Evolutionary conservation across 208 protist species (phyloP).

Genomic region (Acanthamoeba healyi): DNA sequence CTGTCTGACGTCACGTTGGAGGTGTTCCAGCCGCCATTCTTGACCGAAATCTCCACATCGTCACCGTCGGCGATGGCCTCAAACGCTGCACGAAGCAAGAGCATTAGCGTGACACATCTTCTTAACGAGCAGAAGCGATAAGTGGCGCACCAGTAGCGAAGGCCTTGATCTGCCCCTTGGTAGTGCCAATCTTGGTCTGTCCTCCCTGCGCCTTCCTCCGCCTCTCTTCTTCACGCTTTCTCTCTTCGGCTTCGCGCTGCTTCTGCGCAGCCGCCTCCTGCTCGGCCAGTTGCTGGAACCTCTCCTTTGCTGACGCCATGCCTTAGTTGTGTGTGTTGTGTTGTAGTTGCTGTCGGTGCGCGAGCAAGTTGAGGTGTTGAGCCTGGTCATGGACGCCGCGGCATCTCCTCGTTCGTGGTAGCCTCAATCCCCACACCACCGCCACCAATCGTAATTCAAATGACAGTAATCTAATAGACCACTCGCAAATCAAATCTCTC

Average conservation of each 20-base stretch:
- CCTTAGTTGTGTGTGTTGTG: background rate
- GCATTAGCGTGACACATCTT: background rate
- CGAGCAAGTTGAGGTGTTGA: no score
- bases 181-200: conserved; percentile 60
- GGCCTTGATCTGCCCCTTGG: conserved; percentile 63
- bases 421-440: background rate
- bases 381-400: no score
- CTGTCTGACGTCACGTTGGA: conserved; percentile 74
- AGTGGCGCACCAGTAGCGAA: background rate
- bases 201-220: background rate
- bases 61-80: conserved; percentile 69
- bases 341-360: no score
- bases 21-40: conserved; percentile 46
- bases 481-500: background rate
- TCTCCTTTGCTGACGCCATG: conserved; percentile 50
- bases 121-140: background rate
- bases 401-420: background rate
- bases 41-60: conserved; percentile 55
- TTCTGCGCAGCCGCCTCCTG: conserved; percentile 23
- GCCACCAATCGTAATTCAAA: background rate
- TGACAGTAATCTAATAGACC: no score
- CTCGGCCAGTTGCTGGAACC: conserved; percentile 56
- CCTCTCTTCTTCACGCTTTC: conserved; percentile 27
- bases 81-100: background rate
- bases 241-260: conserved; percentile 43